Evolutionary conservation across 441 rosid species (phyloP), one percentile per base, ranked within the genome.

Genomic region (Gossypium schwendimanii): DNA sequence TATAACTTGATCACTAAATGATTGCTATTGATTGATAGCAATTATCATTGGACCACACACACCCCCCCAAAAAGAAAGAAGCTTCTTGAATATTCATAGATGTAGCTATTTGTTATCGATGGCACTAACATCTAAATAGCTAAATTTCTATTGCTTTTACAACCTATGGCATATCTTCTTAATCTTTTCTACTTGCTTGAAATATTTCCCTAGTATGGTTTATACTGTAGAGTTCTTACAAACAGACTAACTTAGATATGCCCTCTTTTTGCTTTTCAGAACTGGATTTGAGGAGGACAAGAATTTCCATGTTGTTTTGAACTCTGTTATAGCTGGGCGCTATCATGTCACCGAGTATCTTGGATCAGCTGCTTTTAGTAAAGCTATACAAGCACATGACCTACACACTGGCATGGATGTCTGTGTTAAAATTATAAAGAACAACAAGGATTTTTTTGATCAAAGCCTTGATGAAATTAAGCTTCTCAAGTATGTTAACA

Each of bases 261-360:
- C 63, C 45, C 73, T 70, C 57, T 62, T 74, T 76, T 75, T 78
- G 53, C 73, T 75, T 50, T 70, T 76, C 93, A 94, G 99, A 81
- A 94, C 99, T 80, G 99, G 99, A 71, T 94, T 94, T 79, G 99
- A 95, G 81, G 98, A 95, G 86, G 99, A 94, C 83, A 95, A 95
- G 87, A 95, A 90, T 84, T 95, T 95, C 80, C 94, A 95, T 74
- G 98, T 92, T 73, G 96, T 91, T 77, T 71, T 92, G 33, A 95
- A 95, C 84, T 95, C 98, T 74, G 95, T 95, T 61, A 80, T 95
- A 58, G 97, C 98, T 70, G 97, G 99, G 72, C 91, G 96, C 28
- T 95, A 92, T 79, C 99, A 95, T 80, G 97, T 95, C 65, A 95
- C 99, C 0, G 99, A 95, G 85, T 90, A 92, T 81, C 93, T 94